Conservation (phyloP, 257 asterid genomes). For the Solanum etuberosum region DNA sequence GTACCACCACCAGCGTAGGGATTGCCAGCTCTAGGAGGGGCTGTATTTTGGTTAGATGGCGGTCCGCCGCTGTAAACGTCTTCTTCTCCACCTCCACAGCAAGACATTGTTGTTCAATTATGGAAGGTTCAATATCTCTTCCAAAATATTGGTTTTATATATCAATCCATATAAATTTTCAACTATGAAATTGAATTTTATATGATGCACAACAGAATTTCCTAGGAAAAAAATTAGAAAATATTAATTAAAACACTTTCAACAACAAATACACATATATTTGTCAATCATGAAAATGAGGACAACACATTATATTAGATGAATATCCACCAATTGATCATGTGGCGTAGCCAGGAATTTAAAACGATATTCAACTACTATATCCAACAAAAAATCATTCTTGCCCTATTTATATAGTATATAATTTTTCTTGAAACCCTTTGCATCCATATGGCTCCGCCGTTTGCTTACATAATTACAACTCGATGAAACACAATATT, state of each 20-base stretch:
- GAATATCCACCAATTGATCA: background rate
- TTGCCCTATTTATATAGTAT: background rate
- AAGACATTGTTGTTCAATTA: constrained; percentile 31
- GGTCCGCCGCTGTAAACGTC: constrained; percentile 38
- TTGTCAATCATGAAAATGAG: background rate
- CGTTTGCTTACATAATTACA: background rate
- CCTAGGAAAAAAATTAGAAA: background rate
- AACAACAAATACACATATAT: background rate
- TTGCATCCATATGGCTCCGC: background rate
- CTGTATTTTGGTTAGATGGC: constrained; percentile 48
- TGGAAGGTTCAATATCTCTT: background rate
- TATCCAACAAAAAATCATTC: no score
- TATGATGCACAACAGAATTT: background rate
- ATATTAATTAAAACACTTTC: background rate
- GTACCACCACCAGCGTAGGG: constrained; percentile 61
- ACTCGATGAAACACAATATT: background rate
- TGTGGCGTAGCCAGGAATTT: background rate
- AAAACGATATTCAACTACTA: background rate
- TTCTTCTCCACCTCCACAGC: constrained; percentile 85
- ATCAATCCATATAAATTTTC: background rate
- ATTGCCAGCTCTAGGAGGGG: constrained; percentile 53
- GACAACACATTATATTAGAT: background rate
- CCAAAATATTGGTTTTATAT: background rate
- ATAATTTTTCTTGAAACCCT: background rate
- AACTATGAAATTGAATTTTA: background rate